phyloP scores from a whole-genome alignment of 352 stramenopile species.

The Phytophthora quininea region DNA sequence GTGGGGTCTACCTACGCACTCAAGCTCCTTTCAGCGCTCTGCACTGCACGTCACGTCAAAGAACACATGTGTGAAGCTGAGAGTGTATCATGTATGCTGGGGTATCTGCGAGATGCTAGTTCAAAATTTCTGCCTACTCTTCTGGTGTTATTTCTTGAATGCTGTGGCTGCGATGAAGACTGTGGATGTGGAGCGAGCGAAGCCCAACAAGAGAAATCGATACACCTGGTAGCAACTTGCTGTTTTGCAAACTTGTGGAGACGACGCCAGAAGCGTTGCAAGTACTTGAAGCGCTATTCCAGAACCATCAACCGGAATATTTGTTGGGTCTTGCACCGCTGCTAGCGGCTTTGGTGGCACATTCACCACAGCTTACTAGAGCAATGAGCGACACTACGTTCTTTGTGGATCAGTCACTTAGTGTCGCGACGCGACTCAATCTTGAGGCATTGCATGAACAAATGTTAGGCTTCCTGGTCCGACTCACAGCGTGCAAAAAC shows the following conservation, averaged over 20 bases:
- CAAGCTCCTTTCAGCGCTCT: constrained; percentile 44
- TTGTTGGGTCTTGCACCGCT: constrained; percentile 51
- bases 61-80: constrained; percentile 25
- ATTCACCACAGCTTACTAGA: constrained; percentile 33
- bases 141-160: constrained; percentile 50
- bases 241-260: constrained; percentile 50
- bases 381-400: constrained; percentile 39
- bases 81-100: constrained; percentile 37
- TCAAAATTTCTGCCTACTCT: constrained; percentile 38
- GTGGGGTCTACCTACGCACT: constrained; percentile 44
- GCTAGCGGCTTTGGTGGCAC: constrained; percentile 46
- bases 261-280: constrained; percentile 26
- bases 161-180: constrained; percentile 26
- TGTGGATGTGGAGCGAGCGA: constrained; percentile 7
- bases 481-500: constrained; percentile 62
- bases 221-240: constrained; percentile 13
- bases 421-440: constrained; percentile 42
- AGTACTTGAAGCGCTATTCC: constrained; percentile 47
- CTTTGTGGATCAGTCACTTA: constrained; percentile 46
- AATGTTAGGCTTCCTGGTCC: constrained; percentile 51
- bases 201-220: not conserved
- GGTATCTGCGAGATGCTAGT: constrained; percentile 38
- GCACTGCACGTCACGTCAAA: constrained; percentile 26
- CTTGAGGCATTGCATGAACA: constrained; percentile 48
- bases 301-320: constrained; percentile 39